Evolutionary conservation across 2,329 filamentous ascomycete species (phyloP).

Genomic region (Fusarium multiceps): DNA sequence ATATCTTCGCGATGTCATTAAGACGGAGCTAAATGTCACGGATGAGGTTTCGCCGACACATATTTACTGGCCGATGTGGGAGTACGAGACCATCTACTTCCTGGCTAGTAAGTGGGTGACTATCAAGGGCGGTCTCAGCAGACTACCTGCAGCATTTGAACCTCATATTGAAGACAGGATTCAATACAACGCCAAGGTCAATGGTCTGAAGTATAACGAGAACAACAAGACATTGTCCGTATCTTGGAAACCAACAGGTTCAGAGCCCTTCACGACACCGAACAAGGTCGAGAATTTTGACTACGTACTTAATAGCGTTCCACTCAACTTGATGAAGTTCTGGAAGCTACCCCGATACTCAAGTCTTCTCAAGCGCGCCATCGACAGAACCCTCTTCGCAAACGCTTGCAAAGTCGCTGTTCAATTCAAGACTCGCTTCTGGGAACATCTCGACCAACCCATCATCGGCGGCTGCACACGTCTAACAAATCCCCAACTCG

Average conservation of each 20-base stretch:
- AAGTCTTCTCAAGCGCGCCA: constrained; percentile 43
- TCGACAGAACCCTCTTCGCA: constrained; percentile 42
- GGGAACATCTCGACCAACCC: constrained; percentile 62
- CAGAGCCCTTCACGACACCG: constrained; percentile 33
- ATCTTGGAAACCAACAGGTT: constrained; percentile 33
- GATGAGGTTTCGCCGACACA: constrained; percentile 15
- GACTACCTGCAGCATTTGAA: constrained; percentile 1
- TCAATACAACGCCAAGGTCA: constrained; percentile 7
- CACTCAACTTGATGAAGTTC: constrained; percentile 52
- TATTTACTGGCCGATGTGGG: constrained; percentile 46
- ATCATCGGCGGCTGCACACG: constrained; percentile 73
- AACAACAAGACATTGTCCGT: constrained; percentile 25
- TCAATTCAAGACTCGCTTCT: constrained; percentile 70
- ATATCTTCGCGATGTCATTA: constrained; percentile 50
- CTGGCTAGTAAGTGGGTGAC: constrained; percentile 30
- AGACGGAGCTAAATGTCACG: constrained; percentile 52
- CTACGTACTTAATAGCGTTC: constrained; percentile 53
- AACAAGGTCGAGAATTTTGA: constrained; percentile 50
- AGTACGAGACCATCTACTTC: constrained; percentile 29
- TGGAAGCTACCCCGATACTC: constrained; percentile 53
- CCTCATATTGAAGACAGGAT: not conserved
- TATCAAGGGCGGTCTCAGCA: constrained; percentile 10
- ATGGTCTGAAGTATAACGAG: not conserved
- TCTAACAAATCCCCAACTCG: constrained; percentile 21
- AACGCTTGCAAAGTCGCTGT: constrained; percentile 50